Percentiles rank a stretch among this genome's conserved stretches.
Conservation (phyloP, 2,329 filamentous ascomycete species). For the Dothideomycetes sp. region DNA sequence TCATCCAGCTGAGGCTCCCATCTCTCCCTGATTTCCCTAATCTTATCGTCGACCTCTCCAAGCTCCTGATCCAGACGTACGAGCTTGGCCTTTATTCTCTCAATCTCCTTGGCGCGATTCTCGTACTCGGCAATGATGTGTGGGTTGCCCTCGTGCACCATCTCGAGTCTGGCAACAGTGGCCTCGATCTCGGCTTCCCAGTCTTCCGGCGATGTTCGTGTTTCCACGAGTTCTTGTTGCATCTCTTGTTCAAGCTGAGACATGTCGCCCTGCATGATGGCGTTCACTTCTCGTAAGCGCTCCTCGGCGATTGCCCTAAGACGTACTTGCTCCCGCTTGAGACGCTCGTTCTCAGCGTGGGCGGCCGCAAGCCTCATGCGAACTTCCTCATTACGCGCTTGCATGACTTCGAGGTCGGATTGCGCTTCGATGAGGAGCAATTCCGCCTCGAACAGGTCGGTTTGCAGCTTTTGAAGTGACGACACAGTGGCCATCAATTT, state of each 20-base stretch:
- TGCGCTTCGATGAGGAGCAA: conserved; percentile 65
- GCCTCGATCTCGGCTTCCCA: conserved; percentile 64
- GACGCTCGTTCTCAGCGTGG: conserved; percentile 29
- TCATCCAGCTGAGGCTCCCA: conserved; percentile 81
- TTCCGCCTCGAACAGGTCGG: conserved; percentile 56
- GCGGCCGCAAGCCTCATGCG: conserved; percentile 39
- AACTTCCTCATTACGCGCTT: conserved; percentile 52
- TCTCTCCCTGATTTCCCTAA: conserved; percentile 52
- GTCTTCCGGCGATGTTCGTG: conserved; percentile 41
- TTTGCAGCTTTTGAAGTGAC: conserved; percentile 50
- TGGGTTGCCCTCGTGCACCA: conserved; percentile 68
- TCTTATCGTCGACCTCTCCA: conserved; percentile 43
- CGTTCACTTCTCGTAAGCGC: conserved; percentile 12
- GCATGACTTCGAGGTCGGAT: conserved; percentile 68
- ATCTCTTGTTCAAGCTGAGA: conserved; percentile 17
- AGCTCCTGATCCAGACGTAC: conserved; percentile 45
- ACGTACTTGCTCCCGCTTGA: conserved; percentile 20
- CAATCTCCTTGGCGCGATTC: conserved; percentile 58
- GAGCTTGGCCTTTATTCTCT: conserved; percentile 49
- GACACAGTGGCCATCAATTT: conserved; percentile 51
- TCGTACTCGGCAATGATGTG: conserved; percentile 69
- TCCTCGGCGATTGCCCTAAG: conserved; percentile 8
- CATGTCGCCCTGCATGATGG: conserved; percentile 12
- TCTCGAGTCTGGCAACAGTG: conserved; percentile 63
- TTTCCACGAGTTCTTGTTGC: conserved; percentile 13